These are phyloP conservation scores for Collybiopsis confluens DNA, from an alignment of 768 basidiomycete genomes.

Conservation along the genomic window DNA sequence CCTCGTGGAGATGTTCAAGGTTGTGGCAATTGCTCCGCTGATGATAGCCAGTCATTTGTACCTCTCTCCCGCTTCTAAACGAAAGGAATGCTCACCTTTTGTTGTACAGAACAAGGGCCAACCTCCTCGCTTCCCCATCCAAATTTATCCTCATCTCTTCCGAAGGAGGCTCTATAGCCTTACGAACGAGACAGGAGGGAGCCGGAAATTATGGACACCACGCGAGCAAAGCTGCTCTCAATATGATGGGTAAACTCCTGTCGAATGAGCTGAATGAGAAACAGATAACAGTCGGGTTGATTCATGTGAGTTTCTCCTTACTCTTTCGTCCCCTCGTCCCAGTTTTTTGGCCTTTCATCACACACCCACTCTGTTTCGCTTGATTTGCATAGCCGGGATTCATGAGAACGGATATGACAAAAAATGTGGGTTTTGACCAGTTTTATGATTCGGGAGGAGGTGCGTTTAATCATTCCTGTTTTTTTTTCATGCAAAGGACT, in stretches of 20 bases:
- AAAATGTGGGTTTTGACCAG: constrained; percentile 37
- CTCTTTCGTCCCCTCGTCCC: neutral
- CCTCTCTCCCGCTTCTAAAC: neutral
- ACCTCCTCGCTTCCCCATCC: constrained; percentile 22
- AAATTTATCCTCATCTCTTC: constrained; percentile 41
- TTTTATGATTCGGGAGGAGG: constrained; percentile 42
- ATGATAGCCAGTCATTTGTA: constrained; percentile 29
- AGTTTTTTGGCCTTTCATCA: no score
- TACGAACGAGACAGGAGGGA: constrained; percentile 40
- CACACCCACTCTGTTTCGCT: no score
- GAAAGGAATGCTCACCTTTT: neutral
- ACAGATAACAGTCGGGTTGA: constrained; percentile 35
- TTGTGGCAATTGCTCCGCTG: constrained; percentile 38
- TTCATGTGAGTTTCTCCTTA: constrained; percentile 42
- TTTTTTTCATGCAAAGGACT: no score
- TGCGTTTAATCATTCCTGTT: constrained; percentile 11
- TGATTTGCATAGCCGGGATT: constrained; percentile 35
- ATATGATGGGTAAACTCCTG: constrained; percentile 44
- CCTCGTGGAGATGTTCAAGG: constrained; percentile 42
- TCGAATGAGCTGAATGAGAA: constrained; percentile 33
- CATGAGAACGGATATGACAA: constrained; percentile 44
- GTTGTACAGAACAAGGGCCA: constrained; percentile 15
- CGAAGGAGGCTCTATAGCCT: constrained; percentile 40
- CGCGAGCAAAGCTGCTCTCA: constrained; percentile 42
- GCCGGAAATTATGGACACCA: constrained; percentile 48